Conservation (phyloP, 345 rosid species). For the Aquilaria yunnanensis region DNA sequence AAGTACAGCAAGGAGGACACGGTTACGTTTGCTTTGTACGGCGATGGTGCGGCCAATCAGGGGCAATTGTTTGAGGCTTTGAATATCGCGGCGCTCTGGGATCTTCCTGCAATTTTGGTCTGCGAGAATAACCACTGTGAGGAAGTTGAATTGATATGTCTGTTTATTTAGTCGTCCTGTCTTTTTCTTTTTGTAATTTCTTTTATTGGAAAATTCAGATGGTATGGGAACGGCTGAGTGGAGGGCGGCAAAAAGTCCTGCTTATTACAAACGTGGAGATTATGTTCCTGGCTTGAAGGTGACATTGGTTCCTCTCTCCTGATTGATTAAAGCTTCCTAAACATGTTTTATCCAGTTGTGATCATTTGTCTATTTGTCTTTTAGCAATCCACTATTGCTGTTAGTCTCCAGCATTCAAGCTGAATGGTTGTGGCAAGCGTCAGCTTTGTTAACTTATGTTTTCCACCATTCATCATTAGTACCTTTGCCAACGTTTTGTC, state of each 20-base stretch:
- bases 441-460: not conserved
- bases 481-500: too few species aligned
- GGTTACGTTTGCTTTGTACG: conserved; percentile 80
- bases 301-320: conserved; percentile 10
- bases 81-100: conserved; percentile 93
- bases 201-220: conserved; percentile 34
- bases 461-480: too few species aligned
- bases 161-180: not conserved
- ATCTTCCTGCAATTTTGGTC: conserved; percentile 83
- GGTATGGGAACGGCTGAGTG: conserved; percentile 99
- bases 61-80: conserved; percentile 96
- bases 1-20: conserved; percentile 80
- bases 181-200: conserved; percentile 7
- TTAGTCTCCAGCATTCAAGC: too few species aligned
- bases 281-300: conserved; percentile 98
- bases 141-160: not conserved
- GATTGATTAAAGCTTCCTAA: too few species aligned
- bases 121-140: conserved; percentile 98
- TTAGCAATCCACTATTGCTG: too few species aligned
- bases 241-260: conserved; percentile 92
- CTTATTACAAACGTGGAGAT: conserved; percentile 97
- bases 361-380: too few species aligned
- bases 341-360: too few species aligned
- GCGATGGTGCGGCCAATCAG: conserved; percentile 98
- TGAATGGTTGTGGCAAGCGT: not conserved